Evolutionary conservation across 2,329 filamentous ascomycete genomes (phyloP).

Genomic region (Lasiodiplodia citricola): DNA sequence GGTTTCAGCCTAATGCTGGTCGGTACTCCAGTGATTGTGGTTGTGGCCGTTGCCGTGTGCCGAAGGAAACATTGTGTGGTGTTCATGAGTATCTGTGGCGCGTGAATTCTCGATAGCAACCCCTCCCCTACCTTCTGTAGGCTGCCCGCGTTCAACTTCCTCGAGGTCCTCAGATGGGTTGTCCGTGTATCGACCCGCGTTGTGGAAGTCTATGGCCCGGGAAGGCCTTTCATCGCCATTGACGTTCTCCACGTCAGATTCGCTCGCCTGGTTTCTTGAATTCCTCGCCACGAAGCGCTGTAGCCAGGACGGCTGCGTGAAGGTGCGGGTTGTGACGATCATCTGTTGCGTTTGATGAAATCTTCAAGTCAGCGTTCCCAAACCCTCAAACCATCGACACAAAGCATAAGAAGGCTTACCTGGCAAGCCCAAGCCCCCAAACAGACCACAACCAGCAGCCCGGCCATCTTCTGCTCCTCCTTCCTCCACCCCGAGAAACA

Average conservation of each 20-base stretch:
- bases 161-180: background rate
- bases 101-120: background rate
- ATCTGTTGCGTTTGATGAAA: background rate
- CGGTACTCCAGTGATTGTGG: background rate
- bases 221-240: background rate
- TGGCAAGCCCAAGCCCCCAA: conserved; percentile 61
- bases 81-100: background rate
- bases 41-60: background rate
- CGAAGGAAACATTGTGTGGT: background rate
- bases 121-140: background rate
- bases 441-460: conserved; percentile 59
- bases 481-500: conserved; percentile 60
- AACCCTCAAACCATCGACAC: background rate
- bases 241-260: too few species aligned
- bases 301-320: background rate
- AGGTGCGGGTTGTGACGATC: background rate
- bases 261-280: background rate
- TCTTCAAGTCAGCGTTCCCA: background rate
- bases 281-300: background rate
- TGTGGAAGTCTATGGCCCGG: background rate
- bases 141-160: background rate
- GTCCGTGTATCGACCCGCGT: background rate
- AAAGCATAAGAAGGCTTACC: conserved; percentile 44
- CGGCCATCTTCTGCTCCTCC: conserved; percentile 55
- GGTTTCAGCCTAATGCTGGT: background rate